Conservation (phyloP, 495 filamentous ascomycete genomes). For the Penicillium bialowiezense region DNA sequence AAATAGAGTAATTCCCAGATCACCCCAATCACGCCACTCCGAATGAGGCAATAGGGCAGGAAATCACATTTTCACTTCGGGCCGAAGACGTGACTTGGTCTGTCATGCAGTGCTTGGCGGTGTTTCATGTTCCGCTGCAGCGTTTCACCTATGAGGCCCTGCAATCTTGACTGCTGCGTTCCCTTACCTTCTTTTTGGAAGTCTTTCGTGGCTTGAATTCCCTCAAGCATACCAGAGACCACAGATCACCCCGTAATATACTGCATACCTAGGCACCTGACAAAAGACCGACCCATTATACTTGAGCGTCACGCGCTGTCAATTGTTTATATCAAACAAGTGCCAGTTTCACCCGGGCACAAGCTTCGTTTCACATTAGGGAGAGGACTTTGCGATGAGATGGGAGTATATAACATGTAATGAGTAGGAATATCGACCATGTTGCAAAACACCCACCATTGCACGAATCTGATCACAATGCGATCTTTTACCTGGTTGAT, state of each 20-base stretch:
- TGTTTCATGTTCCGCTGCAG: slow-evolving; percentile 4
- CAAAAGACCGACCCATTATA: too few species aligned
- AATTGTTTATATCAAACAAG: not conserved
- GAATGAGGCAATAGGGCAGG: too few species aligned
- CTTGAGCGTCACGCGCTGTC: too few species aligned
- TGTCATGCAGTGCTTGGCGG: not conserved
- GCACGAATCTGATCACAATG: slow-evolving; percentile 6
- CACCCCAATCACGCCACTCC: not conserved
- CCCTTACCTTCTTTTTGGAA: too few species aligned
- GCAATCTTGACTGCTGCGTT: not conserved
- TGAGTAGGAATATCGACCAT: too few species aligned
- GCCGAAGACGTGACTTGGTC: not conserved
- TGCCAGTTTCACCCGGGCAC: slow-evolving; percentile 1
- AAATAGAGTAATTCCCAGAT: too few species aligned
- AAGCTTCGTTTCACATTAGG: not conserved
- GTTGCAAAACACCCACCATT: too few species aligned
- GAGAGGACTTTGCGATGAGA: not conserved
- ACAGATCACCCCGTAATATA: too few species aligned
- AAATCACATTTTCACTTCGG: not conserved
- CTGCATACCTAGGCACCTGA: too few species aligned
- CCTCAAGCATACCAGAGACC: too few species aligned
- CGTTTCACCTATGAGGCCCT: not conserved
- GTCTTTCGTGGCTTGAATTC: too few species aligned
- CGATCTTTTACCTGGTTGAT: slow-evolving; percentile 14
- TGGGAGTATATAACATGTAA: not conserved